A percentile compares a stretch with the other conserved stretches of the same genome.
phyloP scores from a whole-genome alignment of 176 grass and related monocot genomes.

The Lolium perenne region DNA sequence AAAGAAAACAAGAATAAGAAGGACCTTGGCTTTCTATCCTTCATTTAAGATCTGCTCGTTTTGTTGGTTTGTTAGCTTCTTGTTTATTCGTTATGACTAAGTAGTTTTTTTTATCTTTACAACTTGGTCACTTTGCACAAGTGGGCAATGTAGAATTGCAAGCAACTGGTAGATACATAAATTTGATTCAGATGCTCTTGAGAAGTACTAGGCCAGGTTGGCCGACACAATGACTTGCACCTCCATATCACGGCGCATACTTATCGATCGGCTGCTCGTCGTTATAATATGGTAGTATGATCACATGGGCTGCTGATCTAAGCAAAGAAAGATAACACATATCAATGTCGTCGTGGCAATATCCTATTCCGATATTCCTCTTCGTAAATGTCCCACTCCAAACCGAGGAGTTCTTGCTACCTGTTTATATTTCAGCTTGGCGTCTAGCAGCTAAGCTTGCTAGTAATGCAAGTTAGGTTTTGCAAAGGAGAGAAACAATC shows the following conservation, averaged over 20 bases:
- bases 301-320: slow-evolving; percentile 43
- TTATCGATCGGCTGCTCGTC: background rate
- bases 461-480: background rate
- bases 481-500: background rate
- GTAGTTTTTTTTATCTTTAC: background rate
- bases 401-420: background rate
- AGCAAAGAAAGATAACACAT: slow-evolving; percentile 29
- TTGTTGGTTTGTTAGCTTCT: slow-evolving; percentile 31
- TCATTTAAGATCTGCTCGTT: background rate
- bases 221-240: slow-evolving; percentile 15
- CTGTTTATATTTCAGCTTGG: background rate
- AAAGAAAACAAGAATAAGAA: background rate
- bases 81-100: slow-evolving; percentile 14
- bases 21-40: slow-evolving; percentile 25
- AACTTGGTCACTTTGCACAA: background rate
- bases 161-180: background rate
- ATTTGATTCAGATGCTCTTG: background rate
- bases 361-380: background rate
- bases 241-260: slow-evolving; percentile 17
- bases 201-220: slow-evolving; percentile 1
- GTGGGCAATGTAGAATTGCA: background rate
- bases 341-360: background rate
- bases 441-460: background rate
- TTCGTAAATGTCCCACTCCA: slow-evolving; percentile 11
- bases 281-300: slow-evolving; percentile 24